Evolutionary conservation across 495 filamentous ascomycete species (phyloP), one percentile per base, ranked within the genome.

Genomic region (Xylaria longipes): DNA sequence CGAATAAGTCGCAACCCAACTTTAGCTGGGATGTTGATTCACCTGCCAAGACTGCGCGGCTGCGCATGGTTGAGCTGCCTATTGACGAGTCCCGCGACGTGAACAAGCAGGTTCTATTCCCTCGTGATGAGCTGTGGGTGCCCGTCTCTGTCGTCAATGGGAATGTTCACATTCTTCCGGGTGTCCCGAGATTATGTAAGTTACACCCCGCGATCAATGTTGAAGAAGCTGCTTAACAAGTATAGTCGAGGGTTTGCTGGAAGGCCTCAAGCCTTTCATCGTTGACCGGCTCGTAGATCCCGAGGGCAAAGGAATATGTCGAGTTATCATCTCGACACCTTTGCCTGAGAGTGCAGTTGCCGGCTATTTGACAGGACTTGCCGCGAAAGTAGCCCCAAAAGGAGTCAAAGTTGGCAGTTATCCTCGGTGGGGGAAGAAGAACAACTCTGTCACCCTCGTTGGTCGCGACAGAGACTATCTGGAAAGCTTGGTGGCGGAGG

Each of bases 321-420:
- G 94, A 62, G 87, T 97, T 27, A 76, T 96, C 70, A 89, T 99
- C 79, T 94, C 91, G 65, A 98, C 96, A 65, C 94, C 95, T 41
- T 73, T 97, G 80, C 83, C 90, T 0, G 96, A 99, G 84, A 97
- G 94, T 80, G 86, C 85, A 3, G 89, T 98, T 9, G 95, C 96
- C 11, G 86, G 82, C 46, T 98, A 92, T 75, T 82, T 99, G 80
- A 94, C 93, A 4, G 87, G 91, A 72, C 81, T 99, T 68, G 93
- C 94, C 15, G 85, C 78, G 17, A 88, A 86, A 79, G 93, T 93
- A 9, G 89, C 89, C 78, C 80, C 87, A 0, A 87, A 87, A 72
- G 93, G 93, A 0, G 87, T 99, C 65, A 98, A 98, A 83, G 93
- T 99, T n/a, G 96, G 96, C 9, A 97, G 93, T 77, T 99, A 99